These are phyloP conservation scores for Sphagnum fallax DNA, from an alignment of 228 moss, liverwort and hornwort species.

Conservation along the genomic window DNA sequence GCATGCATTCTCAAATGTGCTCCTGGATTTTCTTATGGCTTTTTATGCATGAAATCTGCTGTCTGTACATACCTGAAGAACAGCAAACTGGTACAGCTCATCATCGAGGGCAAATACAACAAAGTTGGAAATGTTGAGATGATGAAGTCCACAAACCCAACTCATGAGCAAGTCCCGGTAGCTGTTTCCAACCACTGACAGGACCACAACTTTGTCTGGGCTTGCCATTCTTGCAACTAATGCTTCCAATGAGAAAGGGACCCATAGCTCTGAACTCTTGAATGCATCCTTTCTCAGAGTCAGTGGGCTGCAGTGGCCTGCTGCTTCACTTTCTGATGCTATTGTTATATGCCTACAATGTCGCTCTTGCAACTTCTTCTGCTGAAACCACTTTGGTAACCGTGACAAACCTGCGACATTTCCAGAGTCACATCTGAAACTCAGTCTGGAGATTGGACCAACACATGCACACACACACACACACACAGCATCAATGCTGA, in stretches of 20 bases:
- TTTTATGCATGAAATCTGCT: not conserved
- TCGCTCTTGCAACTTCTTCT: no score
- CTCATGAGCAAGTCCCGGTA: constrained; percentile 96
- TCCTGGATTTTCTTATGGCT: not conserved
- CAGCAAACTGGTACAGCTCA: constrained; percentile 76
- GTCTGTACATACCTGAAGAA: constrained; percentile 53
- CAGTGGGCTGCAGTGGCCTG: constrained; percentile 9
- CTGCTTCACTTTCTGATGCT: constrained; percentile 20
- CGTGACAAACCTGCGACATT: no score
- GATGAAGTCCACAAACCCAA: constrained; percentile 88
- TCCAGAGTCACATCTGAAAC: no score
- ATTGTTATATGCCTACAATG: constrained; percentile 29
- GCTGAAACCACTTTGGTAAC: no score
- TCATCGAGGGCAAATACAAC: constrained; percentile 82
- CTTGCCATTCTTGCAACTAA: constrained; percentile 58
- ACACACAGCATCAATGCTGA: no score
- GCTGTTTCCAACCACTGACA: constrained; percentile 86
- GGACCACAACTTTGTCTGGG: constrained; percentile 67
- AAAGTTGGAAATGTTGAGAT: constrained; percentile 75
- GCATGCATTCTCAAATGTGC: constrained; percentile 6
- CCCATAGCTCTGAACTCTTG: constrained; percentile 43
- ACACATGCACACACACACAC: no score
- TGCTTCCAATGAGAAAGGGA: constrained; percentile 53
- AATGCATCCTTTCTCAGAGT: constrained; percentile 20
- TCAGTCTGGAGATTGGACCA: no score